Evolutionary conservation across 805 yeast genomes (phyloP), one percentile per base, ranked within the genome.

Genomic region (Candida tammaniensis): DNA sequence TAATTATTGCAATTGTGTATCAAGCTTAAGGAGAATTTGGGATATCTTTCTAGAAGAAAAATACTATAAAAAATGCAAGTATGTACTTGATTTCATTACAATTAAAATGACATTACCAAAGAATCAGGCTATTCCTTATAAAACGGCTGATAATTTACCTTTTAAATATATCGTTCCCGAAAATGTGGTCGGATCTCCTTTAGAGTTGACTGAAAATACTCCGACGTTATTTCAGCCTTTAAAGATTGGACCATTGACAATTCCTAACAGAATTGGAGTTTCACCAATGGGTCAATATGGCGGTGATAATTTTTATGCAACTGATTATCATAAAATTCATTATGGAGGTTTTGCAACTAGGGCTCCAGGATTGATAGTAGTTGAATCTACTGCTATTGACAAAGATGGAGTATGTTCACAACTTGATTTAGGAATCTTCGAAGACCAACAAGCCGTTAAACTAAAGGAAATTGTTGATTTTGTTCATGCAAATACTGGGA

Each of bases 251-350:
- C 17, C 55, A 52, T n/a, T 29, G 68, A 32, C 51, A 55, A 2
- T 49, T 15, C 66, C 61, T 10, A 78, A 78, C 49, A 58, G 83
- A 40, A 49, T 76, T 18, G 78, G 78, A 31, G 75, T 76, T 14
- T 65, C 80, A 1, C 80, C 80, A 30, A 72, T 75, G 78, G 71
- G 79, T 48, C 69, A 61, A 31, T 75, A 74, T 50, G 66, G 78
- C 4, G 65, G 72, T 3, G 43, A 44, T 16, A 54, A 72, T 30
- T 68, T 69, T 2, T 49, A 53, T 11, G 61, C 67, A 0, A 75
- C 72, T 0, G 68, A 59, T 12, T 76, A 64, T 55, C 80, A 76
- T 43, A 40, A 62, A 13, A 59, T 64, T 6, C 79, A 76, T 43
- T 72, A 76, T 43, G 76, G 76, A 4, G 49, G 66, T 0, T 57